phyloP scores from a whole-genome alignment of 1,139 yeast genomes.

The Yamadazyma atmosphaerica region DNA sequence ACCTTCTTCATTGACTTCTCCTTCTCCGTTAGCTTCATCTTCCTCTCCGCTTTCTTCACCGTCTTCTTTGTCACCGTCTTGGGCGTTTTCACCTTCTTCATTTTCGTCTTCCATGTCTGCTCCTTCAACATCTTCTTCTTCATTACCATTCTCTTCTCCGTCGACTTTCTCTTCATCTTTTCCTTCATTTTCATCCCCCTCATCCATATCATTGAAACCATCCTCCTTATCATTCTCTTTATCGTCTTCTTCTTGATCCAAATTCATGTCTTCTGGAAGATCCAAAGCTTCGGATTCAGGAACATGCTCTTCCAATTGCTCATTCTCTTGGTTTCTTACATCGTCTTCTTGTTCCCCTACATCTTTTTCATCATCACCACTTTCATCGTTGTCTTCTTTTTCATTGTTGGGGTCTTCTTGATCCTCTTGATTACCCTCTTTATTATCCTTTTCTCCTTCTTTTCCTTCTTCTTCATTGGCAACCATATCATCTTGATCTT shows the following conservation, averaged over 20 bases:
- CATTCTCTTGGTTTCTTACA: constrained; percentile 69
- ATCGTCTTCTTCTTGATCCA: constrained; percentile 70
- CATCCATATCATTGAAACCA: too few species aligned
- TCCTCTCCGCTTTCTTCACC: constrained; percentile 26
- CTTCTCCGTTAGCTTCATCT: constrained; percentile 27
- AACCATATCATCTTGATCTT: constrained; percentile 60
- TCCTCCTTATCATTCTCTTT: constrained; percentile 43
- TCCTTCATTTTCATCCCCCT: constrained; percentile 29
- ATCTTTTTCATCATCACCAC: constrained; percentile 58
- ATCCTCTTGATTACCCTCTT: constrained; percentile 24
- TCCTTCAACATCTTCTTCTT: constrained; percentile 23
- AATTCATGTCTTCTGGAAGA: constrained; percentile 81
- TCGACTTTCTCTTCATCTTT: constrained; percentile 22
- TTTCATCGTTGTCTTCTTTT: constrained; percentile 37
- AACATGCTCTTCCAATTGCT: constrained; percentile 67
- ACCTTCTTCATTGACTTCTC: constrained; percentile 19
- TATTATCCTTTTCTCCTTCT: constrained; percentile 33
- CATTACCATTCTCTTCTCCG: constrained; percentile 19
- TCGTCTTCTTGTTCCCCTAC: constrained; percentile 82
- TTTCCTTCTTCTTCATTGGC: constrained; percentile 57
- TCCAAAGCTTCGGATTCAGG: constrained; percentile 83
- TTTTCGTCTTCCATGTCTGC: constrained; percentile 24
- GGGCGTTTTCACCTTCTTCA: constrained; percentile 29
- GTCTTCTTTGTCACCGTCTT: constrained; percentile 20
- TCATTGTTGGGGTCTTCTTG: constrained; percentile 42